Base-by-base conservation (phyloP, 352 stramenopile species). In the Phytophthora melonis region DNA sequence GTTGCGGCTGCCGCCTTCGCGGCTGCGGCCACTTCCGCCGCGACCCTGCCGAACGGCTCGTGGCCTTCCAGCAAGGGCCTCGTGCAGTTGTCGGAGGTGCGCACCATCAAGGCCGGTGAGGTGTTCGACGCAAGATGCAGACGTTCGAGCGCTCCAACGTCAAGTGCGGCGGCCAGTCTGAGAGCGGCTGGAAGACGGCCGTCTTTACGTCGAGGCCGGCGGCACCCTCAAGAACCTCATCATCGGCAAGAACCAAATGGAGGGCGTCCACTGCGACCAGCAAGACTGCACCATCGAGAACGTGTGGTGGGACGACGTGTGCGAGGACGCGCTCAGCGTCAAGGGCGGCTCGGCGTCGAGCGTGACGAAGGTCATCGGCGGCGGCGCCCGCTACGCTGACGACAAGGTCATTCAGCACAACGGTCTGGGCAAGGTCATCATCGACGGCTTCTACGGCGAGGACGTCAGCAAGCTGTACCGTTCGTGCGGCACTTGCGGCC, bases 371-470 rank as follows among this genome's bases (percentile, higher is more conserved):
- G 57, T 78, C n/a, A 63, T 71, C 10, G 76, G 73, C 30, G 71
- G 78, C 16, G 74, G 78, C 49, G 74, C 77, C 2, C 68, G 71
- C 25, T 65, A 72, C 21, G 78, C 74, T 25, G 66, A 75, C 30
- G 78, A 86, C 79, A 86, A 86, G 66, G 58, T 68, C 39, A 49
- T 78, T 6, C 54, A 47, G 54, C 54, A 59, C 27, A 59, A 59
- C 54, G 54, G 54, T 30, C 39, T 43, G 18, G 54, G 54, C 54
- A 59, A 32, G 25, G 54, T 59, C 27, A 45, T 43, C 14, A 59
- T 59, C 25, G 19, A 59, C 16, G 54, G 54, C 54, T 43, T 59
- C 27, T 59, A 52, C 45, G 45, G 13, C 45, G 45, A 52, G 5
- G 50, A 57, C 50, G 25, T 57, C 21, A 57, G 50, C 50, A 57